phyloP scores from a whole-genome alignment of 225 moss, liverwort and hornwort genomes.

The Bryoerythrophyllum caledonicum region DNA sequence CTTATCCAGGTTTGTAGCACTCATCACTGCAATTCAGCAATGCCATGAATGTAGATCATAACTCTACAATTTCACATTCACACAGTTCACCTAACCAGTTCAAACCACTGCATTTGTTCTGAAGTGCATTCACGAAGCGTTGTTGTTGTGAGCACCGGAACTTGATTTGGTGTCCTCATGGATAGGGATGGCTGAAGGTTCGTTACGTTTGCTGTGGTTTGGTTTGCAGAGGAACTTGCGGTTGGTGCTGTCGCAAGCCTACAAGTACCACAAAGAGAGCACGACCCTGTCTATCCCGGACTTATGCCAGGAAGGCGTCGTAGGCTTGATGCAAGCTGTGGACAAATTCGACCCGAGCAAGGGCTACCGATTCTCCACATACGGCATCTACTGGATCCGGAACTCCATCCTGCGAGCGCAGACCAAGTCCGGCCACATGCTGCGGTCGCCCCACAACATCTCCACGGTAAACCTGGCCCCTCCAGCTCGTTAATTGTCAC shows the following conservation, averaged over 20 bases:
- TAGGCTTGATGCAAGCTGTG: constrained; percentile 88
- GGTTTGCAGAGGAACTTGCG: constrained; percentile 72
- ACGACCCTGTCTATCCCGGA: constrained; percentile 84
- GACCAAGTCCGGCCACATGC: constrained; percentile 85
- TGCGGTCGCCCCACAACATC: constrained; percentile 91
- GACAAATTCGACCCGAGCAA: constrained; percentile 86
- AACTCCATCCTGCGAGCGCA: constrained; percentile 91
- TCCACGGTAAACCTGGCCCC: constrained; percentile 43
- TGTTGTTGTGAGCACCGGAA: too few species aligned
- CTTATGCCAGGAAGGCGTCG: constrained; percentile 91
- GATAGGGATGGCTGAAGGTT: background rate
- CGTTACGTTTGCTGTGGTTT: background rate
- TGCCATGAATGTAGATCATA: background rate
- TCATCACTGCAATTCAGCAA: background rate
- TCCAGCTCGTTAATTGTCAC: too few species aligned
- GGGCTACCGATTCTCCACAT: constrained; percentile 91
- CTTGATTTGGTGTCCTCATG: too few species aligned
- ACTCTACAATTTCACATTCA: too few species aligned
- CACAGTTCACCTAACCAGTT: too few species aligned
- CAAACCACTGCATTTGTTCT: too few species aligned
- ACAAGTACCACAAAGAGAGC: constrained; percentile 68
- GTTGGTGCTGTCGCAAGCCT: constrained; percentile 82
- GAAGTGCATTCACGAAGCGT: too few species aligned
- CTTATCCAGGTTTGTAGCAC: constrained; percentile 67
- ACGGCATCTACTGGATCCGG: constrained; percentile 94